Evolutionary conservation across 345 rosid species (phyloP), one percentile per base, ranked within the genome.

Genomic region (Eucalyptus regnans): DNA sequence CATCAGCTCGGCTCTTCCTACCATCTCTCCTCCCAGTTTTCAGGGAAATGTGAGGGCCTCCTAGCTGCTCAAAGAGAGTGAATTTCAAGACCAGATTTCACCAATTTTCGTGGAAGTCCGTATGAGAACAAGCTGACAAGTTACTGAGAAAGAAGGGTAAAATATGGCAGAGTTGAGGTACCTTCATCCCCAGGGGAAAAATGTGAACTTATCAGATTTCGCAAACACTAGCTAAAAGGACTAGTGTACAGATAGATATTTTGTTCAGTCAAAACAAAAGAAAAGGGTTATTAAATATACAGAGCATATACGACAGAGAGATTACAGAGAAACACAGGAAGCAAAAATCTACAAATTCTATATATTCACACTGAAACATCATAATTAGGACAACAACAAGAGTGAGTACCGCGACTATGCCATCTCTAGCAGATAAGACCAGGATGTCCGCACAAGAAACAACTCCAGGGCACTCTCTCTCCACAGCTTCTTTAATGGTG

Each of bases 11-110:
- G 94, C 99, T 97, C 90, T 86, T 96, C 54, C 94, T 94, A 25
- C 99, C 99, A 91, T 97, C 99, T 91, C 99, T 95, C 90, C 99
- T 94, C 71, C 99, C 98, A 51, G 99, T 96, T 90, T 94, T 96
- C 84, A 97, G 93, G 50, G 99, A 98, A 89, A 96, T 95, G 89
- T 93, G 88, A 31, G 99, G 99, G 31, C 99, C 99, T 91, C 99
- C 99, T 13, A 96, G 94, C 99, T 97, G 93, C 83, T 54, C 33
- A 64, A 20, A 6, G 86, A 68, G 81, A 68, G 62, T 71, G 44
- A 71, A 71, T 33, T 64, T 66, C 71, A 14, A n/a, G 86, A 86
- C 71, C 86, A 62, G 49, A 64, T 44, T 48, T 50, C 66, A 58
- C 81, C 46, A 43, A 44, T 41, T 27, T 58, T 86, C 37, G n/a